Conservation (phyloP, 768 basidiomycete genomes). For the Cyclocybe aegerita region DNA sequence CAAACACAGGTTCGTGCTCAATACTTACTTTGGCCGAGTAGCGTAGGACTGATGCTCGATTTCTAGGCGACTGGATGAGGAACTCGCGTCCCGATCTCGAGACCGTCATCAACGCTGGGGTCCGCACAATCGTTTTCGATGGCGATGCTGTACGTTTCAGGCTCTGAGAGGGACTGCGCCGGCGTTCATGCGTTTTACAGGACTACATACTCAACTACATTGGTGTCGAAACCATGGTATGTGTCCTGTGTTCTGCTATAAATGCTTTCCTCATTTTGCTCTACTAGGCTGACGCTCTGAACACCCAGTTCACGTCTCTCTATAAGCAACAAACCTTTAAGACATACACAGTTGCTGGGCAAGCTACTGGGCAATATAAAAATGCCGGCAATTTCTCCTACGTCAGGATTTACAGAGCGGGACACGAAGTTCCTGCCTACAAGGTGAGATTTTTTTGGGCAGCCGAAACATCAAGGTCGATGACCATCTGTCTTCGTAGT, state of each 20-base stretch:
- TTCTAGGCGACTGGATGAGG: conserved; percentile 57
- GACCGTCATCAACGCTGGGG: conserved; percentile 58
- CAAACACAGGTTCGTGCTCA: conserved; percentile 34
- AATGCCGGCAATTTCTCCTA: conserved; percentile 60
- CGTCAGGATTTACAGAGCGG: conserved; percentile 48
- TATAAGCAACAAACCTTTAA: conserved; percentile 44
- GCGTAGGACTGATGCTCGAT: background rate
- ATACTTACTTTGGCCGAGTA: background rate
- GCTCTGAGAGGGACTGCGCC: background rate
- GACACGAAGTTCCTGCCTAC: conserved; percentile 50
- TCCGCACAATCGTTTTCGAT: conserved; percentile 49
- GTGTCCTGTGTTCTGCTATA: background rate
- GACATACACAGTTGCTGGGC: conserved; percentile 50
- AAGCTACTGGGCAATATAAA: conserved; percentile 52
- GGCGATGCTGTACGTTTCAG: conserved; percentile 51
- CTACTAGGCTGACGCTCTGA: conserved; percentile 42
- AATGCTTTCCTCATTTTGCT: background rate
- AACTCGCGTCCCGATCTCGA: conserved; percentile 47
- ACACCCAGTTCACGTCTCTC: conserved; percentile 42
- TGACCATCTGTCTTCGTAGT: conserved; percentile 16
- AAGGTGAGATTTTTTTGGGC: conserved; percentile 24
- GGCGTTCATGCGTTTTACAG: conserved; percentile 17
- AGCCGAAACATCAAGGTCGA: background rate
- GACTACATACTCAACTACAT: conserved; percentile 55
- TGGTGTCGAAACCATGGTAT: conserved; percentile 59